These are phyloP conservation scores for Elongisporangium senticosum DNA, from an alignment of 352 stramenopile genomes.

Conservation along the genomic window DNA sequence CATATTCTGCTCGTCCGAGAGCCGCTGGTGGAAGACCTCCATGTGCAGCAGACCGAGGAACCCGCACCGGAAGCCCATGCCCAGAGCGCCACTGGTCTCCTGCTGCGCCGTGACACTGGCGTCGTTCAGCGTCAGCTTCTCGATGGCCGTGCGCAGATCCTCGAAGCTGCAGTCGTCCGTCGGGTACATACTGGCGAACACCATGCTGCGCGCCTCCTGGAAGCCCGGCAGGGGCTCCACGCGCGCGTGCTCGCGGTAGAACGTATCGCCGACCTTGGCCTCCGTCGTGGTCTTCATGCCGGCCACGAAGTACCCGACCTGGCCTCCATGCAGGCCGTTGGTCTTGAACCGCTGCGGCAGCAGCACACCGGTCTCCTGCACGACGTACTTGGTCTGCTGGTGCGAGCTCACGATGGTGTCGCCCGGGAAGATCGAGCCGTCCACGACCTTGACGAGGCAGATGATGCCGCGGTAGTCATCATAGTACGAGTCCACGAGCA, in stretches of 20 bases:
- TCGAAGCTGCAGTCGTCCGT: constrained; percentile 95
- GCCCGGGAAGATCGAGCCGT: constrained; percentile 86
- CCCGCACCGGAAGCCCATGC: constrained; percentile 95
- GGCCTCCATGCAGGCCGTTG: constrained; percentile 75
- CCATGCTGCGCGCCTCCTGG: constrained; percentile 90
- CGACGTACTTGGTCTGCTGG: constrained; percentile 86
- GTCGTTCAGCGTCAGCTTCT: constrained; percentile 97
- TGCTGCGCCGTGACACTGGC: constrained; percentile 93
- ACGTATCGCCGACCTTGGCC: constrained; percentile 90
- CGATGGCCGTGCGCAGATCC: constrained; percentile 93
- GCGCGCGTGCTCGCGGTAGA: constrained; percentile 59
- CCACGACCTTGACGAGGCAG: constrained; percentile 93
- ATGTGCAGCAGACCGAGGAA: constrained; percentile 98
- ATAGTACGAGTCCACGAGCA: constrained; percentile 98
- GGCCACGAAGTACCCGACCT: constrained; percentile 97
- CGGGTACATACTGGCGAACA: constrained; percentile 99
- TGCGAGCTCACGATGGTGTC: constrained; percentile 75
- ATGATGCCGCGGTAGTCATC: constrained; percentile 94
- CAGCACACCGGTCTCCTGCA: constrained; percentile 95
- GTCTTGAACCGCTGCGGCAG: constrained; percentile 83
- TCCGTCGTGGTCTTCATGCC: constrained; percentile 97
- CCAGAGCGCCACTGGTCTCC: constrained; percentile 92
- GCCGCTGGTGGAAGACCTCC: constrained; percentile 97
- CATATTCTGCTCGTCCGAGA: constrained; percentile 97
- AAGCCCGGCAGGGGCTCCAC: constrained; percentile 73